Conservation (phyloP, 768 basidiomycete genomes). For the Austroboletus eburneus region DNA sequence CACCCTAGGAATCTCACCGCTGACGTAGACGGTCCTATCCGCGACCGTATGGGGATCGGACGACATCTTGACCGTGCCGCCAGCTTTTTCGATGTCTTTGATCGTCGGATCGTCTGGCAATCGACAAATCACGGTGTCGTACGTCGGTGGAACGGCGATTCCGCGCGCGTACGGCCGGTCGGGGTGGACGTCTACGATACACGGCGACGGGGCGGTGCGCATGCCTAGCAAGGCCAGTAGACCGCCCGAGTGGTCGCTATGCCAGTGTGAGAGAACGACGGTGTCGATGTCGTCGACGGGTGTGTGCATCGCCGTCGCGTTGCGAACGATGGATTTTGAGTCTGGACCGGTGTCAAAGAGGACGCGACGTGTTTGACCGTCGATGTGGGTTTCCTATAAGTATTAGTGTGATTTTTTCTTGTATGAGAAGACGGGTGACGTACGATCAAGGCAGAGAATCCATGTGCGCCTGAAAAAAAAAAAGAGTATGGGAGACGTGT, state of each 20-base stretch:
- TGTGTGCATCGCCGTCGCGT: slow-evolving; percentile 56
- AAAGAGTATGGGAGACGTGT: no score
- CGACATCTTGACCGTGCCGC: slow-evolving; percentile 55
- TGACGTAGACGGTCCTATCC: slow-evolving; percentile 63
- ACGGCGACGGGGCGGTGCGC: slow-evolving; percentile 32
- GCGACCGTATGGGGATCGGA: slow-evolving; percentile 63
- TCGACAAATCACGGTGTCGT: slow-evolving; percentile 52
- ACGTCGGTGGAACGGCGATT: slow-evolving; percentile 61
- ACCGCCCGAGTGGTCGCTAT: slow-evolving; percentile 71
- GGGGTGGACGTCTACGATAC: slow-evolving; percentile 73
- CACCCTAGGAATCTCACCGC: slow-evolving; percentile 74
- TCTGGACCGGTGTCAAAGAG: slow-evolving; percentile 88
- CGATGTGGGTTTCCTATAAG: slow-evolving; percentile 57
- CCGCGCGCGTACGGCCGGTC: slow-evolving; percentile 70
- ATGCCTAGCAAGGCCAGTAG: slow-evolving; percentile 59
- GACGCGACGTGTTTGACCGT: slow-evolving; percentile 47
- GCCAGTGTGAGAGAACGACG: slow-evolving; percentile 78
- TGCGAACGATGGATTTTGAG: slow-evolving; percentile 67
- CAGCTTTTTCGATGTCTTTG: slow-evolving; percentile 51
- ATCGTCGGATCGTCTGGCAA: slow-evolving; percentile 72
- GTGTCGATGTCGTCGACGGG: slow-evolving; percentile 52
- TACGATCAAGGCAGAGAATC: slow-evolving; percentile 78
- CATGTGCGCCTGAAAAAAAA: slow-evolving; percentile 62
- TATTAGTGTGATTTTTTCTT: no score
- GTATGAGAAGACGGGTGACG: no score